Evolutionary conservation across 2,329 filamentous ascomycete genomes (phyloP), one percentile per base, ranked within the genome.

Genomic region (Hypoxylon sp.): DNA sequence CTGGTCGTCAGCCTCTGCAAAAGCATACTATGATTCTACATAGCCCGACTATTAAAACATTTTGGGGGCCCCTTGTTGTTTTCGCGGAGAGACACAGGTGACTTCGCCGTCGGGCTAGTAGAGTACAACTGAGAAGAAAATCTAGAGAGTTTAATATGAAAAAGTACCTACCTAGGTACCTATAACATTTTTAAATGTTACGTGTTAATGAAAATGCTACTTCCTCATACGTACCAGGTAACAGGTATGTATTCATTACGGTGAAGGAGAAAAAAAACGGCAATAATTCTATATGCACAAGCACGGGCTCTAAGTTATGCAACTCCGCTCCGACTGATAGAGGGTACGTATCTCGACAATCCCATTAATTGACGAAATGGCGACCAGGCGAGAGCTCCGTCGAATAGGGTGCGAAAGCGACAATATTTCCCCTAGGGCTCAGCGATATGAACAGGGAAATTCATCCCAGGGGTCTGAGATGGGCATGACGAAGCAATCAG

Each of bases 391-490:
- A 68, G 30, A 30, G 30, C 17, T 51, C 51, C 41, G 21, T 68
- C 68, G 41, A 70, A 70, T 70, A 53, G 52, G 57, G 34, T 46
- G 55, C 36, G 55, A 51, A 59, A 60, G 51, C 48, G 36, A 30
- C 38, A n/a, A 13, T 59, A 50, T 59, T 53, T 50, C 41, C 50
- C 62, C 62, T 60, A 63, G 21, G 48, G 65, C 49, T 62, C 38
- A 60, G 46, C 14, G 17, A 38, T 41, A 56, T 49, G 52, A 66
- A 23, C 62, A 62, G 48, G 68, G 65, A 69, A 70, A 68, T 68
- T 41, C 61, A 10, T 19, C 48, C 46, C 41, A 48, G 49, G 61
- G 63, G 62, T 45, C 41, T 64, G 52, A 49, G 34, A 14, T 6
- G 7, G 17, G 57, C 43, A 28, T 56, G 58, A 53, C 51, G 57